Evolutionary conservation across 306 rosid species (phyloP), one percentile per base, ranked within the genome.

Genomic region (Citrullus colocynthis): DNA sequence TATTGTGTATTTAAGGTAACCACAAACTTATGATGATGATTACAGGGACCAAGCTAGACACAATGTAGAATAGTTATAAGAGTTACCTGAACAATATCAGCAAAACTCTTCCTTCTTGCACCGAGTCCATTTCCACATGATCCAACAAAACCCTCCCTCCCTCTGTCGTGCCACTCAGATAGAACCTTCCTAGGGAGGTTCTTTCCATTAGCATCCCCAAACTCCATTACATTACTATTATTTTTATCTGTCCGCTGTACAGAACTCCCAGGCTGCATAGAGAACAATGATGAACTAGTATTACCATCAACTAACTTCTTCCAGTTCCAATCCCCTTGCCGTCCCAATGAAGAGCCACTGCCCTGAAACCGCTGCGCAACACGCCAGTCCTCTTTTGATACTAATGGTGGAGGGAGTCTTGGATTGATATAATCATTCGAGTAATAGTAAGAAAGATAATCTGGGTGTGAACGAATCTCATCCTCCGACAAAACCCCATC

Each of bases 321-420:
- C 83, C 95, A 48, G 76, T 71, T 89, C 98, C 88, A 81, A 84
- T 88, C 92, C 78, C 91, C 93, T 77, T 45, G 75, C 57, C 90
- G 90, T 59, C 89, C 92, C 28, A 81, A 74, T 9, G 88, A 82
- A 77, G 91, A 83, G 49, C 93, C 97, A 5, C 90, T 85, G 2
- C 20, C 83, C 80, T 90, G 99, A 87, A 90, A 90, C 85, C 99
- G 88, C 81, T 87, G 97, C 14, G 99, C 91, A 72, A 83, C 85
- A 78, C 99, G 96, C 97, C 99, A 90, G 80, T 95, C 99, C 88
- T 95, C 99, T 79, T 88, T 95, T 0, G 99, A 92, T 88, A 90
- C 65, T 85, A 87, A 83, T 0, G 98, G 99, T 2, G 93, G 99
- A 32, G 99, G 97, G 75, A 90, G 79, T 79, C 99, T 87, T 4